phyloP scores from a whole-genome alignment of 306 rosid species.

The Cicer judaicum region DNA sequence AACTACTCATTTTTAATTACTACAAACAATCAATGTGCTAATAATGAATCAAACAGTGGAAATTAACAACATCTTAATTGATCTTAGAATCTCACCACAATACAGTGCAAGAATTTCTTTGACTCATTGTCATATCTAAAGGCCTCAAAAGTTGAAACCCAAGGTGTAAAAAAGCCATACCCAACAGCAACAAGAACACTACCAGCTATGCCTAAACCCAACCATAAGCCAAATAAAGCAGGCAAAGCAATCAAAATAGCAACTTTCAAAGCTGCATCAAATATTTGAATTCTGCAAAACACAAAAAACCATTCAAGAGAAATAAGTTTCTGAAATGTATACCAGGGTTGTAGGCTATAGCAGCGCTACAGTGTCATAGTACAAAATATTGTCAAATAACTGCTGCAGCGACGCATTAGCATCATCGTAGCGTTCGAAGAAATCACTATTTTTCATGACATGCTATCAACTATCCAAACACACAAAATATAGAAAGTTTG shows the following conservation, averaged over 20 bases:
- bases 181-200: constrained; percentile 78
- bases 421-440: too few species aligned
- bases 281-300: constrained; percentile 61
- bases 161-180: constrained; percentile 85
- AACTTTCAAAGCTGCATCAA: constrained; percentile 74
- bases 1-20: not conserved
- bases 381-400: too few species aligned
- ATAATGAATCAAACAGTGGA: constrained; percentile 24
- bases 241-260: constrained; percentile 74
- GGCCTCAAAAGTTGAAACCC: constrained; percentile 91
- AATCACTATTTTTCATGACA: too few species aligned
- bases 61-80: not conserved
- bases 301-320: constrained; percentile 29
- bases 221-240: constrained; percentile 76
- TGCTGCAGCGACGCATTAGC: too few species aligned
- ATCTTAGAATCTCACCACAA: constrained; percentile 57
- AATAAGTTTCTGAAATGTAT: not conserved
- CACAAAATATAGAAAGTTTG: not conserved
- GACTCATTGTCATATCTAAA: constrained; percentile 67
- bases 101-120: constrained; percentile 63
- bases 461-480: not conserved
- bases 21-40: constrained; percentile 9
- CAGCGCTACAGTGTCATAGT: too few species aligned
- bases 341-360: too few species aligned
- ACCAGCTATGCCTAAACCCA: constrained; percentile 79